Base-by-base conservation (phyloP, 2,329 filamentous ascomycete species). In the Plenodomus tracheiphilus region DNA sequence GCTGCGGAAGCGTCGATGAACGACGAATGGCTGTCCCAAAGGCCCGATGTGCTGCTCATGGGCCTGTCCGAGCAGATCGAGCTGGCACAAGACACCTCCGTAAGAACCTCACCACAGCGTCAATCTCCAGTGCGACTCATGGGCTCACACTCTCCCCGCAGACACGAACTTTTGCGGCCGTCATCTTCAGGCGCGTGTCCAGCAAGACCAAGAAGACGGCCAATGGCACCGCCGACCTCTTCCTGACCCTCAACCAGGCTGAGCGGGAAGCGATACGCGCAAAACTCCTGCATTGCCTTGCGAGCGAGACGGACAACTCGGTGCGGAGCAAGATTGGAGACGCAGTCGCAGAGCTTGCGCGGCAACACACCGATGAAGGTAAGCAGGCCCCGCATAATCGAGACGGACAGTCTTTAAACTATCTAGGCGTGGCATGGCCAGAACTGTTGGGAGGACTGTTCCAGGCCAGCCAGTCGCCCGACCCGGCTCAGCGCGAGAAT, bases 281-380 rank as follows among this genome's bases (percentile, higher is more conserved):
- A 65, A 96, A 93, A 73, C 79, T 97, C 49, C 81, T 97, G 36
- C 83, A 92, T 66, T 85, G 85, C 43, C 79, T 97, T 44, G 84
- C 84, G 49, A 80, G 79, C 53, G 94, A 97, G 76, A 78, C 83
- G 18, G 83, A 88, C 54, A 82, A 85, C 53, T 79, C 83, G 34
- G 89, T 96, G 39, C 83, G 94, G 65, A 94, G 96, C 77, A 99
- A 99, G 75, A 89, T 97, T 69, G 94, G 92, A 63, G 94, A 99
- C 75, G 91, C 93, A n/a, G 89, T 97, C 54, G 94, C 94, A 19
- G 94, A 99, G 75, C 81, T 99, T 52, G 94, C 93, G 38, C 85
- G 94, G 66, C 91, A 99, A 77, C 97, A 97, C 75, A 88, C 89
- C 38, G 94, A 97, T 65, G 91, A 88, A 66, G 87, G 91, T 96